These are phyloP conservation scores for Boletus speciosus DNA, from an alignment of 768 basidiomycete species.

Conservation along the genomic window DNA sequence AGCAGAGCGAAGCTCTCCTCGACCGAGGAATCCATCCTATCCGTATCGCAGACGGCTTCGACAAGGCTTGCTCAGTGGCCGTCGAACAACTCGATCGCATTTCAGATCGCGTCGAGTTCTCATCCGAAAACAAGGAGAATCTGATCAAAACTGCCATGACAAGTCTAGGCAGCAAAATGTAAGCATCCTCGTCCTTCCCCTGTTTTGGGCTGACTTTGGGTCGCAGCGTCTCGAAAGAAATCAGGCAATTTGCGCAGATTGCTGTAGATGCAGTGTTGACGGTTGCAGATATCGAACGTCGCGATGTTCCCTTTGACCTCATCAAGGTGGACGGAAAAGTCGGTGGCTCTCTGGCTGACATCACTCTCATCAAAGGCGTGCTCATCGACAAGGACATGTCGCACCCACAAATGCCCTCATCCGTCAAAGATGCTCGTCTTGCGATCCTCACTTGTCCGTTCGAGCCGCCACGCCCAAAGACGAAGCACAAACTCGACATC, in stretches of 20 bases:
- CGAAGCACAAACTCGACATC: constrained; percentile 98
- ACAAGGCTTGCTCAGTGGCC: constrained; percentile 88
- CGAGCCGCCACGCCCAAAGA: constrained; percentile 98
- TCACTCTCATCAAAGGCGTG: constrained; percentile 91
- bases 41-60: constrained; percentile 98
- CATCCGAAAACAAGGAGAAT: constrained; percentile 76
- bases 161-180: constrained; percentile 98
- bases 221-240: constrained; percentile 91
- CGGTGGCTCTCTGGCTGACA: constrained; percentile 94
- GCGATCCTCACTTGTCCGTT: constrained; percentile 99
- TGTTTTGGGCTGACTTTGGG: constrained; percentile 1
- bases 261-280: constrained; percentile 95
- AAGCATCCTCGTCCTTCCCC: constrained; percentile 1
- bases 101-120: constrained; percentile 86
- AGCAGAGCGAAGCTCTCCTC: constrained; percentile 92
- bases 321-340: constrained; percentile 99
- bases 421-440: constrained; percentile 82
- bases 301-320: constrained; percentile 94
- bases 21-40: constrained; percentile 99
- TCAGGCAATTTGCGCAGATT: constrained; percentile 92
- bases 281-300: constrained; percentile 92
- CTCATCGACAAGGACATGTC: constrained; percentile 99
- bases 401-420: constrained; percentile 95
- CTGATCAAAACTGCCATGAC: constrained; percentile 95
- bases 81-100: constrained; percentile 88